phyloP scores from a whole-genome alignment of 108 stramenopile species.

The Cyclostephanos invisitatus region DNA sequence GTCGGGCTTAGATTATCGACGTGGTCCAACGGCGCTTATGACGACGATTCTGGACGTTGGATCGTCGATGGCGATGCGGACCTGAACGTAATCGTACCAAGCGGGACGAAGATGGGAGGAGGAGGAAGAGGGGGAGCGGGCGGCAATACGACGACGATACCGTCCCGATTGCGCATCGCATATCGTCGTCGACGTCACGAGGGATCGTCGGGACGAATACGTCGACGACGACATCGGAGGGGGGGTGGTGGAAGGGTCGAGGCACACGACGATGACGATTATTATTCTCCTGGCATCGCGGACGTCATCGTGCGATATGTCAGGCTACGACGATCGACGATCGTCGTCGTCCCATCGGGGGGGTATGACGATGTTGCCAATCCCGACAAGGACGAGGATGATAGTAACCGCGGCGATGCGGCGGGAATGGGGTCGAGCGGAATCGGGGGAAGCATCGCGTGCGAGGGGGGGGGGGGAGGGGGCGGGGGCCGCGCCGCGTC shows the following conservation, averaged over 20 bases:
- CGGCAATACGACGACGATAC: background rate
- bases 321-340: conserved; percentile 56
- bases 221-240: conserved; percentile 2
- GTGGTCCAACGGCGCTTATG: background rate
- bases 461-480: background rate
- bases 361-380: background rate
- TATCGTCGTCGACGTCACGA: background rate
- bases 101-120: background rate
- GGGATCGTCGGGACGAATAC: background rate
- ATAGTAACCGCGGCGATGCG: too few relatives aligned
- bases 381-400: background rate
- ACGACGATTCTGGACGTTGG: background rate
- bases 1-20: conserved; percentile 37
- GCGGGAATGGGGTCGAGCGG: too few relatives aligned
- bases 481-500: background rate
- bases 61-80: background rate
- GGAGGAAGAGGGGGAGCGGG: background rate
- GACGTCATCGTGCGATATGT: conserved; percentile 65
- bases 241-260: too few relatives aligned
- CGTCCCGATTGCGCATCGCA: background rate
- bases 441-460: background rate
- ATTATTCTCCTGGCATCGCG: conserved; percentile 67
- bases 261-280: background rate
- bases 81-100: background rate
- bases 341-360: conserved; percentile 7